These are phyloP conservation scores for Fusarium coffeatum DNA, from an alignment of 2,329 filamentous ascomycete genomes.

Conservation along the genomic window DNA sequence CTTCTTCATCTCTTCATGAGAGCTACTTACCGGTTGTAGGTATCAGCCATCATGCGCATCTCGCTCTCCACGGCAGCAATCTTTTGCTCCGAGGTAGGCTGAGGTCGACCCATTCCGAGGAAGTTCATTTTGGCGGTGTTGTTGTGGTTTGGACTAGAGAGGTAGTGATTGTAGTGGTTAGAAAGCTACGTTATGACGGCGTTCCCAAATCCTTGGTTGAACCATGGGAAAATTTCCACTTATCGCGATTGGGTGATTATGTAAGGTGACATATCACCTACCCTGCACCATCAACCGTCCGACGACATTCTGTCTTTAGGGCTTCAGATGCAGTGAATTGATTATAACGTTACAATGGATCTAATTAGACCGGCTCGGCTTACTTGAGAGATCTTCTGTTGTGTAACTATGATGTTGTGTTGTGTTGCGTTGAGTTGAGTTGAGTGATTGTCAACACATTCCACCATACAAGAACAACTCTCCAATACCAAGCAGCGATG, in stretches of 20 bases:
- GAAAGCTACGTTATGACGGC: conserved; percentile 26
- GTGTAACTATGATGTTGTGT: no score
- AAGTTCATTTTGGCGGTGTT: conserved; percentile 56
- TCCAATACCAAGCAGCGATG: no score
- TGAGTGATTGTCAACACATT: no score
- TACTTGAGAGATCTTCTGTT: no score
- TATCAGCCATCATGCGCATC: conserved; percentile 96
- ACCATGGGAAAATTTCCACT: conserved; percentile 45
- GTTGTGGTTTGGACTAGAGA: not conserved
- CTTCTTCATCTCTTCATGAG: not conserved
- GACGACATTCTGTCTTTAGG: rapidly evolving
- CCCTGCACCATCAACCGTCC: conserved; percentile 19
- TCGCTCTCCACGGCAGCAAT: conserved; percentile 96
- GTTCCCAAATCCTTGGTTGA: conserved; percentile 13
- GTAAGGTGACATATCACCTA: conserved; percentile 39
- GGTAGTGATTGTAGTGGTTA: conserved; percentile 7
- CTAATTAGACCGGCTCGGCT: rapidly evolving
- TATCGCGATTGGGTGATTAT: conserved; percentile 40
- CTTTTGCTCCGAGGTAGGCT: conserved; percentile 96
- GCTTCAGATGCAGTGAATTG: not conserved
- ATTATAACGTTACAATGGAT: not conserved
- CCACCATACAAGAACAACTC: no score
- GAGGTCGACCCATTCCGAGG: conserved; percentile 69
- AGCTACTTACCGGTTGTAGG: conserved; percentile 87
- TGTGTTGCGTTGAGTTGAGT: no score